Evolutionary conservation across 257 asterid species (phyloP), one percentile per base, ranked within the genome.

Genomic region (Solanum dulcamara): DNA sequence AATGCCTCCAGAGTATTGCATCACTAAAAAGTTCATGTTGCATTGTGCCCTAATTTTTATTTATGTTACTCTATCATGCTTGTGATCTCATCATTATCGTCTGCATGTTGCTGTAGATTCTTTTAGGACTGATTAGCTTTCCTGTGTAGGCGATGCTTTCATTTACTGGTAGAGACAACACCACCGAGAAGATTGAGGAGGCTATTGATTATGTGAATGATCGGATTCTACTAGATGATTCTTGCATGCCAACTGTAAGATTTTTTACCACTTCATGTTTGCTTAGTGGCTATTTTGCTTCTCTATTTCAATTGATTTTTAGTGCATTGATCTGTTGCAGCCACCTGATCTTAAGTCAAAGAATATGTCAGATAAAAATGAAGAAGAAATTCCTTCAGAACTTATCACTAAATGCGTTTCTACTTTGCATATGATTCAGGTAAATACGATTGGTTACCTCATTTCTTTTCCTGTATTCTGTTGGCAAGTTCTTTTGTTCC

Each of bases 341-440:
- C 90, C 85, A 85, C n/a, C 86, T 84, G 94, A 92, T 85, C 88
- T 89, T 32, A 90, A 93, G 84, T 50, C 84, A 26, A 86, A 85
- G 32, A 88, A 86, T 88, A 86, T 88, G 32, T 84, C 91, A 14
- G 96, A 89, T 15, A 83, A 48, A 35, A 86, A 89, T 33, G 98
- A 91, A 84, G 85, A 93, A 24, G 94, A 91, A 81, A 91, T 93
- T 53, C 99, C 98, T 80, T 89, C 93, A 2, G 95, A 95, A 86
- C 92, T 95, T 87, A 95, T 97, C 85, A 86, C 94, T 32, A 90
- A 92, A 86, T 97, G 98, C 66, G 93, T 97, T 24, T 95, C 98
- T 6, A 91, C 98, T 72, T 81, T 97, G 89, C 95, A 94, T 62
- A 95, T 92, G 98, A 95, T 97, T 92, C 98, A 93, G 90, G 92